Evolutionary conservation across 2,329 filamentous ascomycete species (phyloP), one percentile per base, ranked within the genome.

Genomic region (Hortaea werneckii): DNA sequence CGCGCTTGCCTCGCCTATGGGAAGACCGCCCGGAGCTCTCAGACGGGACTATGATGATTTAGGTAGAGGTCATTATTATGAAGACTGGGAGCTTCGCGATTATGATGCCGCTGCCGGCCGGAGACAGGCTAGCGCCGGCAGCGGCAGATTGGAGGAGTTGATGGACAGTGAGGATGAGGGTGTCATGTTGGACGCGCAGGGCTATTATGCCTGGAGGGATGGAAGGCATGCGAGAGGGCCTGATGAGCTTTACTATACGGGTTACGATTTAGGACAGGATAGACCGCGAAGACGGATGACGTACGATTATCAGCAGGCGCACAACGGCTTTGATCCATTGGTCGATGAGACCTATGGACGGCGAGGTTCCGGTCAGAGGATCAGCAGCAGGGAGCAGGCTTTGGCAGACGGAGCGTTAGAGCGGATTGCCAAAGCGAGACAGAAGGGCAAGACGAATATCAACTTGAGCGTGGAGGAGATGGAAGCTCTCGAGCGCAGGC

Each of bases 1-100:
- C 90, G 92, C 92, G 85, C 90, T 77, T 70, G 72, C 73, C 76
- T 82, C 84, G 88, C 88, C 63, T 80, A 89, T 86, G 90, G 90
- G 89, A 95, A 95, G 90, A 95, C 87, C 88, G 92, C 85, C 87
- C 78, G 85, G 87, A 85, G 60, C 59, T 58, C 54, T 44, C 56
- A 54, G 50, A 67, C 63, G 61, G 71, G 76, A 78, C 76, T 79
- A 78, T 74, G 20, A 20, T 20, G 20, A 20, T 20, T 20, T 20
- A 20, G 79, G 72, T 62, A 69, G 73, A 58, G 75, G 72, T 64
- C 65, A 43, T 20, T 44, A 67, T 56, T 51, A 48, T 51, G 57
- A 59, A n/a, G 57, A 63, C 45, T 72, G 73, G 67, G 71, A 69
- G 65, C 56, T 60, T 54, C 62, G 67, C 57, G 63, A 76, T 47